Base-by-base conservation (phyloP, 768 basidiomycete genomes). In the Dioszegia hungarica region DNA sequence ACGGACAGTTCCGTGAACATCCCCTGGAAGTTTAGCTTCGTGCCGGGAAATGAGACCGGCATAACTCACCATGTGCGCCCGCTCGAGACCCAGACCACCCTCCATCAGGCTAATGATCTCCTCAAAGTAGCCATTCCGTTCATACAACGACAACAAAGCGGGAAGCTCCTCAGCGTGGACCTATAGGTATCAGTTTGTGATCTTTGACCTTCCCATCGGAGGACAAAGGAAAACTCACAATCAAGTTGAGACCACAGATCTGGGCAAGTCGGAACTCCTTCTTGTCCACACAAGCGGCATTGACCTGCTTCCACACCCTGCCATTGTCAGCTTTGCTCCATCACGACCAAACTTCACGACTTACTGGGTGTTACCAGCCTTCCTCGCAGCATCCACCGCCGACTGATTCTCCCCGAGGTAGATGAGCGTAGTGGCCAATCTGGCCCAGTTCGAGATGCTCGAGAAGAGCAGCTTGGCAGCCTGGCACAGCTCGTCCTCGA, bases 251-350 rank as follows among this genome's bases (percentile, higher is more conserved):
- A 83, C 93, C 95, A 74, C 94, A 98, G 70, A 99, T 98, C 83
- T 98, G 93, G 31, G 95, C 94, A 76, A 98, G 77, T 58, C 92
- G 87, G 84, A 98, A 98, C 75, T 99, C 95, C 53, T 82, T 79
- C 81, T 98, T 98, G 80, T 95, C 94, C 56, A 99, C 86, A 78
- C 95, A 99, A 37, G 95, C 95, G 22, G 91, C 88, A 65, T 98
- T 94, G 48, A 99, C 95, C 75, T 98, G 95, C 78, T 97, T 98
- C 95, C 95, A 99, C n/a, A 98, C 95, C 79, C 89, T 90, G 53
- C 0, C n/a, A 3, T 17, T 14, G 22, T 49, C 36, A 49, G 46
- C 28, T 34, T 31, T 24, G 15, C 15, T 37, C 6, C 11, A 3
- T 3, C 12, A 2, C 8, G 0, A 38, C 6, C 11, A 8, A 20